phyloP scores from a whole-genome alignment of 2,329 filamentous ascomycete genomes.

The Aspergillus sergii region DNA sequence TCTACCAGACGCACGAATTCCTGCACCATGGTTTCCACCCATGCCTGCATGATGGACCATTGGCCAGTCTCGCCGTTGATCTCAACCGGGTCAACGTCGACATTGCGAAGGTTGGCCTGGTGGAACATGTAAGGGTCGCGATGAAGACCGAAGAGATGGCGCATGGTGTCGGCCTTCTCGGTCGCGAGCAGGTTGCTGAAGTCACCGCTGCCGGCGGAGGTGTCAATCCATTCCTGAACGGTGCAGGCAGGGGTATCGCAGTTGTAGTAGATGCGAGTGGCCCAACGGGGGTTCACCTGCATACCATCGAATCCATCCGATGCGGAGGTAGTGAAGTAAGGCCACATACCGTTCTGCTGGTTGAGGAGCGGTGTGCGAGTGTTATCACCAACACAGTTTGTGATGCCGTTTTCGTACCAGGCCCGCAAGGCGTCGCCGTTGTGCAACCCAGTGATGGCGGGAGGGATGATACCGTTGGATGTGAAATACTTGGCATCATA shows the following conservation, averaged over 20 bases:
- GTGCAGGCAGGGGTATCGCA: slow-evolving; percentile 62
- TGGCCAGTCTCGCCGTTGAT: slow-evolving; percentile 52
- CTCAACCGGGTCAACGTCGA: slow-evolving; percentile 50
- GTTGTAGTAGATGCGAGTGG: slow-evolving; percentile 67
- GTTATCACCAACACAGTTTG: slow-evolving; percentile 65
- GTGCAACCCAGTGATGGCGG: slow-evolving; percentile 65
- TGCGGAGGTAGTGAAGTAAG: slow-evolving; percentile 55
- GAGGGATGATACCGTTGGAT: slow-evolving; percentile 60
- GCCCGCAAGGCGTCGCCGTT: slow-evolving; percentile 65
- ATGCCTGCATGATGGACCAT: slow-evolving; percentile 59
- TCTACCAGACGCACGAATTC: slow-evolving; percentile 57
- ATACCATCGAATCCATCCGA: slow-evolving; percentile 59
- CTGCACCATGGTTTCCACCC: slow-evolving; percentile 57
- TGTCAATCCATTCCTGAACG: slow-evolving; percentile 62
- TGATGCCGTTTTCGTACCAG: slow-evolving; percentile 63
- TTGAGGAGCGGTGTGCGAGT: slow-evolving; percentile 60
- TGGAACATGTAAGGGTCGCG: slow-evolving; percentile 66
- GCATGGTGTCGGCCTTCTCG: slow-evolving; percentile 57
- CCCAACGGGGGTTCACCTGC: slow-evolving; percentile 61
- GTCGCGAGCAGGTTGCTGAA: slow-evolving; percentile 56
- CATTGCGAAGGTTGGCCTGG: slow-evolving; percentile 62
- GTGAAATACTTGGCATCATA: slow-evolving; percentile 53
- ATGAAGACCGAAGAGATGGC: slow-evolving; percentile 59
- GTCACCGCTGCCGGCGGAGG: slow-evolving; percentile 56
- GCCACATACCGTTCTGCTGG: slow-evolving; percentile 56